Percentiles rank a stretch among this genome's conserved stretches.
phyloP scores from a whole-genome alignment of 2,329 filamentous ascomycete species.

The Colletotrichum tofieldiae region DNA sequence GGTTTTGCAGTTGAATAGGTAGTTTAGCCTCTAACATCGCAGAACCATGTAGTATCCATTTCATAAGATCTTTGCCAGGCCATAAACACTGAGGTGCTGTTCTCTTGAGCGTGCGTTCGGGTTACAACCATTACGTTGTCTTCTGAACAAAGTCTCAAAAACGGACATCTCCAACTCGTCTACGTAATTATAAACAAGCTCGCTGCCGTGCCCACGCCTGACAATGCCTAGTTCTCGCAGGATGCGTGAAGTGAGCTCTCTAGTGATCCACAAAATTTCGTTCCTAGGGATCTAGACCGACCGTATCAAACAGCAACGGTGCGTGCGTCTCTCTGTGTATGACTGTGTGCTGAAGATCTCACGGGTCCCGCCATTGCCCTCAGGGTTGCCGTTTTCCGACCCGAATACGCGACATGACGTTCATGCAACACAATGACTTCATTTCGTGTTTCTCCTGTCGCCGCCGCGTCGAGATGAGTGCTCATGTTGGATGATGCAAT shows the following conservation, averaged over 20 bases:
- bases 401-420: conserved; percentile 1
- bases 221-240: not conserved
- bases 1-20: not conserved
- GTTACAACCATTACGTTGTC: not conserved
- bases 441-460: too few species aligned
- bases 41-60: too few species aligned
- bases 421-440: not conserved
- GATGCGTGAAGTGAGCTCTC: not conserved
- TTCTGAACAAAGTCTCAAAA: not conserved
- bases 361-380: not conserved
- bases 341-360: not conserved
- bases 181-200: not conserved
- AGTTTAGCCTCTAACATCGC: not conserved
- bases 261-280: not conserved
- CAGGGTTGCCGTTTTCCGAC: not conserved
- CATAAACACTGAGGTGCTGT: not conserved
- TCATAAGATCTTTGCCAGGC: not conserved
- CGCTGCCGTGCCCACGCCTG: not conserved
- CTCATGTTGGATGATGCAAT: not conserved
- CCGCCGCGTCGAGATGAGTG: not conserved
- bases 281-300: not conserved
- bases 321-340: not conserved
- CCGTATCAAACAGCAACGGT: not conserved
- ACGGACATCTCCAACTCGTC: not conserved
- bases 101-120: not conserved